These are phyloP conservation scores for Rauvolfia tetraphylla DNA, from an alignment of 257 asterid species.

Conservation along the genomic window DNA sequence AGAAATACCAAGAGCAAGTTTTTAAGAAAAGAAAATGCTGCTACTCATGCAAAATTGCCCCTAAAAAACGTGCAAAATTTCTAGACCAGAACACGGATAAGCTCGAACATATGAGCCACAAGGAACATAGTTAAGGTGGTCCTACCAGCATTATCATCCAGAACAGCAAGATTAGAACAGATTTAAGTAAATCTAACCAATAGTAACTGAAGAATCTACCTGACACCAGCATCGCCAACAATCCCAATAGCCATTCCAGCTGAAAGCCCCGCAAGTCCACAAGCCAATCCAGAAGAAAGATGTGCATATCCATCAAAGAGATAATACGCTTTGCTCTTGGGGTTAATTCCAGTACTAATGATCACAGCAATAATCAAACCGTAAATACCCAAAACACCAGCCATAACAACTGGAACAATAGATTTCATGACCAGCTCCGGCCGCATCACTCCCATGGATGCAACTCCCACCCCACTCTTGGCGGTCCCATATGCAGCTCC, in stretches of 20 bases:
- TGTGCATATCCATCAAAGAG: constrained; percentile 29
- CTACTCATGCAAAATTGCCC: not conserved
- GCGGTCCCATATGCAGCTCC: constrained; percentile 41
- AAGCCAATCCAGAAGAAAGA: constrained; percentile 34
- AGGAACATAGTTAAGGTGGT: not conserved
- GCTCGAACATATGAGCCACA: not conserved
- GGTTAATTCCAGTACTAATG: constrained; percentile 33
- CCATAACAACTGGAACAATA: constrained; percentile 41
- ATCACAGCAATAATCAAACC: constrained; percentile 37
- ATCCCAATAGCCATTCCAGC: constrained; percentile 45
- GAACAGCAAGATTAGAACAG: not conserved
- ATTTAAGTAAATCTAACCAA: not conserved
- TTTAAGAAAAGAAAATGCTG: not conserved
- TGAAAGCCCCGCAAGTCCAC: constrained; percentile 43
- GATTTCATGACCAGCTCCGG: constrained; percentile 36
- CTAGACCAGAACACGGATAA: not conserved
- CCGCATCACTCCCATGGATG: constrained; percentile 37
- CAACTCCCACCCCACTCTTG: constrained; percentile 34
- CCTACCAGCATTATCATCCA: not conserved
- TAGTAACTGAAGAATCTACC: constrained; percentile 14
- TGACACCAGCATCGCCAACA: constrained; percentile 36
- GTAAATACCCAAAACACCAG: constrained; percentile 41
- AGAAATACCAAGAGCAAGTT: too few relatives aligned
- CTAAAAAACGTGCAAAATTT: not conserved
- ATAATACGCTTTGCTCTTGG: constrained; percentile 30